These are phyloP conservation scores for Diaporthe aspalathi DNA, from an alignment of 2,329 filamentous ascomycete genomes.

Conservation along the genomic window DNA sequence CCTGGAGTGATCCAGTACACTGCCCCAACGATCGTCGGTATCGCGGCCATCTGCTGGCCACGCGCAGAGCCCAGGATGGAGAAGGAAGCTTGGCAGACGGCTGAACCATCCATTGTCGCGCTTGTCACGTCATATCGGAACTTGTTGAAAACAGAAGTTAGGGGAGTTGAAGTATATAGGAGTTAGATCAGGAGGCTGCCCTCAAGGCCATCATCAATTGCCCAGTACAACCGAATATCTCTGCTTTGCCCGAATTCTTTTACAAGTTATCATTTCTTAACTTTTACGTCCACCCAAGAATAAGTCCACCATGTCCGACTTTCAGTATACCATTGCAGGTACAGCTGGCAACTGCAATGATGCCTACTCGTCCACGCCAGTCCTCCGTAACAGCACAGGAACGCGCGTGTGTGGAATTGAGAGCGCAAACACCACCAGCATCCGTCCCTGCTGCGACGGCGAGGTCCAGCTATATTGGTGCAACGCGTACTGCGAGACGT, in stretches of 20 bases:
- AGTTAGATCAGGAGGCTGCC: not conserved
- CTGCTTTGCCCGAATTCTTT: not conserved
- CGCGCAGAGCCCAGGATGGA: not conserved
- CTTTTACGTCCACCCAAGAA: not conserved
- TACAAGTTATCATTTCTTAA: not conserved
- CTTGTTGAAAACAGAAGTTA: not conserved
- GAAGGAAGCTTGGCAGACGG: conserved; percentile 1
- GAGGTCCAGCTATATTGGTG: conserved; percentile 11
- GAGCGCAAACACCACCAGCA: conserved; percentile 9
- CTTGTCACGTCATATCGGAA: not conserved
- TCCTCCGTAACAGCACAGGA: conserved; percentile 1
- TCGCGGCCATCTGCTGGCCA: not conserved
- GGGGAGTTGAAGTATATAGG: not conserved
- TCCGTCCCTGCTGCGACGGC: conserved; percentile 14
- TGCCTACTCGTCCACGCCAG: not conserved
- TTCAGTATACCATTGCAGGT: conserved; percentile 8
- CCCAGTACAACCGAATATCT: not conserved
- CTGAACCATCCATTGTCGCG: not conserved
- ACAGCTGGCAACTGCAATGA: not conserved
- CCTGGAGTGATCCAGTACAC: not conserved
- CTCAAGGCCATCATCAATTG: not conserved
- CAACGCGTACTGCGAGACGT: not conserved
- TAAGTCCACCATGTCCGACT: not conserved
- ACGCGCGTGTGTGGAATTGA: conserved; percentile 1
- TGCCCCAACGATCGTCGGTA: conserved; percentile 12